Conservation (phyloP, 495 filamentous ascomycete species). For the Astrocystis sublimbata region DNA sequence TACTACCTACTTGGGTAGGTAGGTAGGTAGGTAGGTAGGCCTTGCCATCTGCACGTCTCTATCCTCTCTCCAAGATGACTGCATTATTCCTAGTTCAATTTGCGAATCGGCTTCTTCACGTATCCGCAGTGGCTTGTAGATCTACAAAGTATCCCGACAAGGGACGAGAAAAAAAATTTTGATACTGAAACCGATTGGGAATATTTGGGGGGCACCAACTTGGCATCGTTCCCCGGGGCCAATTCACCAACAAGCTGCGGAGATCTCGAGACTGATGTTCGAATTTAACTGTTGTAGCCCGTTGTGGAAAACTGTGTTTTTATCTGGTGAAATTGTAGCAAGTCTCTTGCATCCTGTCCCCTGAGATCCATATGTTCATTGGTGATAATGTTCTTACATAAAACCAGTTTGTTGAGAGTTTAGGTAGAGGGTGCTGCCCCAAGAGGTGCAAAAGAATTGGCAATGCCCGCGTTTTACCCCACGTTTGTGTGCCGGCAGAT, state of each 20-base stretch:
- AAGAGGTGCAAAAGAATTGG: slow-evolving; percentile 25
- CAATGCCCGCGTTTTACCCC: slow-evolving; percentile 23
- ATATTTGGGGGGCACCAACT: not conserved
- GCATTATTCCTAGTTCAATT: not conserved
- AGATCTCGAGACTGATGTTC: not conserved
- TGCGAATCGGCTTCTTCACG: not conserved
- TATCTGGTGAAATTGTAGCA: too few species aligned
- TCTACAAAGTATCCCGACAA: not conserved
- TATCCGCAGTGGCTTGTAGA: not conserved
- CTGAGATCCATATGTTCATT: too few species aligned
- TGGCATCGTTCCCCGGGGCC: not conserved
- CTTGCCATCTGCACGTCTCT: too few species aligned
- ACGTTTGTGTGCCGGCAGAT: slow-evolving; percentile 33
- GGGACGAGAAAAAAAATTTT: not conserved
- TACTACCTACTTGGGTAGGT: too few species aligned
- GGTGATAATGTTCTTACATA: too few species aligned
- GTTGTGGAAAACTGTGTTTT: too few species aligned
- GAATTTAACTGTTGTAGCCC: too few species aligned
- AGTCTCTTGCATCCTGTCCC: too few species aligned
- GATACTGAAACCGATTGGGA: too few species aligned
- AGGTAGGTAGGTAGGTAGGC: too few species aligned
- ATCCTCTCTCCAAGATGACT: not conserved
- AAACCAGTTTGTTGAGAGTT: not conserved
- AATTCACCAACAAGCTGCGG: not conserved
- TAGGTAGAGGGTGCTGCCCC: not conserved